These are phyloP conservation scores for Wallemia ichthyophaga DNA, from an alignment of 1,284 basidiomycete genomes.

Conservation along the genomic window DNA sequence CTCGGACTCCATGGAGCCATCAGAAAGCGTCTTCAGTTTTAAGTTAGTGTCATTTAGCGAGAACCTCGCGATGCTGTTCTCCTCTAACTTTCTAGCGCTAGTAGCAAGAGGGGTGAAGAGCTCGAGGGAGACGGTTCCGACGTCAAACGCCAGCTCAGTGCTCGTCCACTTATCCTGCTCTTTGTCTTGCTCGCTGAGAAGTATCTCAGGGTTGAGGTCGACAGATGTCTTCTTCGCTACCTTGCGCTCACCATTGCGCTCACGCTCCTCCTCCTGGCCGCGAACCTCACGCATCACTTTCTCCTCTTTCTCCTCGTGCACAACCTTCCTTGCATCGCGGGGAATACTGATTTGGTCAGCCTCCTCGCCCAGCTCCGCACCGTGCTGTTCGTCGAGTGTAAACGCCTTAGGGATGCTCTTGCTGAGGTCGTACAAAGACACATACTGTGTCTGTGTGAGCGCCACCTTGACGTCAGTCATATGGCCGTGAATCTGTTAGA, in stretches of 20 bases:
- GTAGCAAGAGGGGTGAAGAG: slow-evolving; percentile 48
- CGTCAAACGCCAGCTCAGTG: slow-evolving; percentile 43
- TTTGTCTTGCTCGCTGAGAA: background rate
- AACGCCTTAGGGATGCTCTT: slow-evolving; percentile 44
- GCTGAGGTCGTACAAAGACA: slow-evolving; percentile 36
- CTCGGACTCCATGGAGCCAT: slow-evolving; percentile 61
- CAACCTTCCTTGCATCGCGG: background rate
- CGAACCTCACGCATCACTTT: too few species aligned
- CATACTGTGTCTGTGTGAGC: slow-evolving; percentile 72
- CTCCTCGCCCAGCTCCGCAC: slow-evolving; percentile 7
- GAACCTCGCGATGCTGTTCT: slow-evolving; percentile 60
- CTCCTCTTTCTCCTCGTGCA: too few species aligned
- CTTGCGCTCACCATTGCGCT: too few species aligned
- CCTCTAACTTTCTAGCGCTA: slow-evolving; percentile 29
- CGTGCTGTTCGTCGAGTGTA: slow-evolving; percentile 14
- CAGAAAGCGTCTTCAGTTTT: slow-evolving; percentile 52
- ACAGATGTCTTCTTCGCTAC: slow-evolving; percentile 9
- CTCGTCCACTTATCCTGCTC: slow-evolving; percentile 23
- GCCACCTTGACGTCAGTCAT: slow-evolving; percentile 74
- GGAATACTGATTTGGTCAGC: slow-evolving; percentile 3
- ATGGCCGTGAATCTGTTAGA: slow-evolving; percentile 29
- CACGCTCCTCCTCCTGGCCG: too few species aligned
- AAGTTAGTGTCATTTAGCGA: slow-evolving; percentile 50
- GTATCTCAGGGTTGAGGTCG: slow-evolving; percentile 30
- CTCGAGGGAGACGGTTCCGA: slow-evolving; percentile 56